Evolutionary conservation across 305 asterid species (phyloP).

Genomic region (Fraxinus floribunda): DNA sequence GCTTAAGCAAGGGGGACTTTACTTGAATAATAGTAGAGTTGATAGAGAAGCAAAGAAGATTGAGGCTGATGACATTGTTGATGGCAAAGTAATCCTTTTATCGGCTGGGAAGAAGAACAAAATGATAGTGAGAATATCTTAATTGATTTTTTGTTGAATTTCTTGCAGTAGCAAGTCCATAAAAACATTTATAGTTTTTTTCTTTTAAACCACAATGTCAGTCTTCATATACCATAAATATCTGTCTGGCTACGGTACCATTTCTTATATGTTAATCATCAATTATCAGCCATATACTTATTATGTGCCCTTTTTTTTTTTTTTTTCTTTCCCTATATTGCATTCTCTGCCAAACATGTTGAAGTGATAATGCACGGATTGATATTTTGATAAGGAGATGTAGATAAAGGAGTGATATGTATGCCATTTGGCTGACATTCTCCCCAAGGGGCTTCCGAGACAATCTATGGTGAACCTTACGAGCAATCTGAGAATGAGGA

Average conservation of each 20-base stretch:
- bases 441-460: not conserved
- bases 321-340: not conserved
- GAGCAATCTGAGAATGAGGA: not conserved
- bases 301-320: not conserved
- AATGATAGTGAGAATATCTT: constrained; percentile 77
- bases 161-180: not conserved
- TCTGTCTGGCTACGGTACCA: not conserved
- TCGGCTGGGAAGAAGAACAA: constrained; percentile 94
- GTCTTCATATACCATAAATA: not conserved
- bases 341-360: not conserved
- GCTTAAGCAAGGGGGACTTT: constrained; percentile 92
- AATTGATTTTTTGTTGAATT: constrained; percentile 7
- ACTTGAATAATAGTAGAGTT: constrained; percentile 65
- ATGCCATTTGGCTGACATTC: not conserved
- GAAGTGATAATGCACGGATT: not conserved
- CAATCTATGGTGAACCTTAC: not conserved
- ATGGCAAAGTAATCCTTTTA: constrained; percentile 70
- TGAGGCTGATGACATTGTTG: constrained; percentile 70
- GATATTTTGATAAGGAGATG: not conserved
- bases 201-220: not conserved
- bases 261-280: not conserved
- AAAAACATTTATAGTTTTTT: not conserved
- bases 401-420: not conserved
- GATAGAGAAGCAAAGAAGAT: constrained; percentile 77
- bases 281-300: not conserved